Evolutionary conservation across 2,329 filamentous ascomycete species (phyloP), one percentile per base, ranked within the genome.

Genomic region (Samsoniella hepiali): DNA sequence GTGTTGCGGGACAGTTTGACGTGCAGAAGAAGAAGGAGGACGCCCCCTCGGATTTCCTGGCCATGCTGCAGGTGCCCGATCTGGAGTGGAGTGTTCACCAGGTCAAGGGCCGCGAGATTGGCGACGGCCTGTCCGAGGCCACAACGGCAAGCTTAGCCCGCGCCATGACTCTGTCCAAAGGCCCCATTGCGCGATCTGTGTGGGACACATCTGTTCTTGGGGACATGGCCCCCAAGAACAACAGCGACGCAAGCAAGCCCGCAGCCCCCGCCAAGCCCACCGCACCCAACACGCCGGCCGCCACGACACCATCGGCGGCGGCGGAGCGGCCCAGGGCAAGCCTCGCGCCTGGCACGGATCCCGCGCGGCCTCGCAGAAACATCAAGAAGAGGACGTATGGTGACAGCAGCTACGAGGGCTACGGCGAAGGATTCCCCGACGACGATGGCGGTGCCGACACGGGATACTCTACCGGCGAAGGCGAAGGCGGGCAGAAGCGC

Each of bases 311-410:
- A 42, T 69, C 69, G n/a, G 69, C 67, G 10, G 69, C 67, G 11
- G 56, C 75, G 57, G 73, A 71, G 45, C 74, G 79, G 32, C 68
- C 76, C 61, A 81, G 81, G 72, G 71, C 69, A 36, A 75, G 71
- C 40, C 76, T 76, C 47, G 65, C 74, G 29, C 69, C 75, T 34
- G 75, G 72, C n/a, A 74, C 80, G 38, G 81, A 84, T 62, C 75
- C 77, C 11, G 74, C 78, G 45, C 81, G 90, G 62, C 86, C 88
- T 40, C 87, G 88, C 68, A 83, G 90, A 55, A 79, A 81, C 62
- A 82, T 85, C 66, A 91, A 90, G 78, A 93, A 93, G 80, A 84
- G 91, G 55, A 85, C 87, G 66, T 93, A 93, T 72, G 87, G 88
- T 45, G 90, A 93, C 67, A 84, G 82, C 69, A 91, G 88, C 69